Percentiles rank a stretch among this genome's conserved stretches.
Evolutionary conservation across 768 basidiomycete species (phyloP).

Genomic region (Boletus subparvulus): DNA sequence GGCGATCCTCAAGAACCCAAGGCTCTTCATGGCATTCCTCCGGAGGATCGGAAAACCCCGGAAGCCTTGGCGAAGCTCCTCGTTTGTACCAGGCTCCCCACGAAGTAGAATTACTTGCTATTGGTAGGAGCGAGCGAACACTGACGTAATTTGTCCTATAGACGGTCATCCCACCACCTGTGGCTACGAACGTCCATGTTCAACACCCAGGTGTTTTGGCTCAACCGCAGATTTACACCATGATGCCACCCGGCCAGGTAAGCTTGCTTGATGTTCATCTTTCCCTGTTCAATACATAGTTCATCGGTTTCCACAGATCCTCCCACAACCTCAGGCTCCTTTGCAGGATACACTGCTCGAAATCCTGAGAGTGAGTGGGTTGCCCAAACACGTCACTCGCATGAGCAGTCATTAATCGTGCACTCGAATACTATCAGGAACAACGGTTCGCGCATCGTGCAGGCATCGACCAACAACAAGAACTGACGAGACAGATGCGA

Average conservation of each 20-base stretch:
- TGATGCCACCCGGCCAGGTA: not conserved
- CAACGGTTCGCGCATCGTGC: conserved; percentile 1
- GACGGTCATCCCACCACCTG: not conserved
- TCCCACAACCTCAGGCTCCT: not conserved
- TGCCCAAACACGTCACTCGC: not conserved
- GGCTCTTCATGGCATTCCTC: not conserved
- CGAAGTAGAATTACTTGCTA: not conserved
- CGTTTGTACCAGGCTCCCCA: not conserved
- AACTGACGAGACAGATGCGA: not conserved
- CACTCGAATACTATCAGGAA: not conserved
- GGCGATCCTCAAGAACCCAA: not conserved
- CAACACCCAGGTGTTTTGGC: not conserved
- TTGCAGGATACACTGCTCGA: conserved; percentile 3
- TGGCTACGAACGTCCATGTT: not conserved
- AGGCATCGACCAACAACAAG: conserved; percentile 5
- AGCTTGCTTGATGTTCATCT: not conserved
- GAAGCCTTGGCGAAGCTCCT: too few relatives aligned
- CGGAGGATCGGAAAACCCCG: not conserved
- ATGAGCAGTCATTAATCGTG: not conserved
- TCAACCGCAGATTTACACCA: not conserved
- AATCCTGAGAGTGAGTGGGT: conserved; percentile 3
- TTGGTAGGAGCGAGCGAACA: not conserved
- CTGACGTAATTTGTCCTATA: not conserved
- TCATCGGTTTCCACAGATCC: not conserved
- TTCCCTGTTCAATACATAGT: not conserved